Evolutionary conservation across 768 basidiomycete species (phyloP), one percentile per base, ranked within the genome.

Genomic region (Dictyophora rubrovolvata): DNA sequence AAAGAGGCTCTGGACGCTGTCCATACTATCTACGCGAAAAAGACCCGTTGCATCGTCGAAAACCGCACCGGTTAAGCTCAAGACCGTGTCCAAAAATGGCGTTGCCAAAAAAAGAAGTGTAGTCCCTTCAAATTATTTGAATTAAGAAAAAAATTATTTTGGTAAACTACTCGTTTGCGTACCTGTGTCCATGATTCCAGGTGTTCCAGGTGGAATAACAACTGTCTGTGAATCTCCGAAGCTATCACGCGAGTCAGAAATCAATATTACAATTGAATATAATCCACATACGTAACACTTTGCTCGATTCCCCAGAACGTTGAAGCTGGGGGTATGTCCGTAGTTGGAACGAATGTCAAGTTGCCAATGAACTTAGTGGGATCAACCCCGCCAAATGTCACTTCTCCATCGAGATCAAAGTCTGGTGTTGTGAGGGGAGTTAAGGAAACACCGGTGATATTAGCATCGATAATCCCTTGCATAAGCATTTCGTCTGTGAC

Each of bases 71-170:
- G 66, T 68, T 8, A 73, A 74, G 14, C 61, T 50, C 61, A 66
- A 58, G 69, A 84, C 83, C 23, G 63, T 65, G 17, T 63, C 65
- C 69, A 74, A 79, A 37, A 75, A 79, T 62, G 69, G 69, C 63
- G 54, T 46, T 11, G 60, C 54, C 16, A 63, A 61, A 48, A 70
- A 63, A 33, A 68, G 60, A 50, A 74, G 66, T 7, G 71, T 71
- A 14, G 73, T 74, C 71, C 73, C 10, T 71, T 73, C 59, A 74
- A 14, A 8, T 21, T 55, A 21, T n/a, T n/a, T n/a, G n/a, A 21
- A 55, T 34, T n/a, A n/a, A n/a, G n/a, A n/a, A 5, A 14, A 17
- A 17, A 16, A 37, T 9, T 34, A 11, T 9, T 1, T 36, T 55
- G 46, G 2, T 28, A 34, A 7, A 16, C 9, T 5, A 35, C 21